These are phyloP conservation scores for Linum usitatissimum DNA, from an alignment of 345 rosid species.

Conservation along the genomic window DNA sequence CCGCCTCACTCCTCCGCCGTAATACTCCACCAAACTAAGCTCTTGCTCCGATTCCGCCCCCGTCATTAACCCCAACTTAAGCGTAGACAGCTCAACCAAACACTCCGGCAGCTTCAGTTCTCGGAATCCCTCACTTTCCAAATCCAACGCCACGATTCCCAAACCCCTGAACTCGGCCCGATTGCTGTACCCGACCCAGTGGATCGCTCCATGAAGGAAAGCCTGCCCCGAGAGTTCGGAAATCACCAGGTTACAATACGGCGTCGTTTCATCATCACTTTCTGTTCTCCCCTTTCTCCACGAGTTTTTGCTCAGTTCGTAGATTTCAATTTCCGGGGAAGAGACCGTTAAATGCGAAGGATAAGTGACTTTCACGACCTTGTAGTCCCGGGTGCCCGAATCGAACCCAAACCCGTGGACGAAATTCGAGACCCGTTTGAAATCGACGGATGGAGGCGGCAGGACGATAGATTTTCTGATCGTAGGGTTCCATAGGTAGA, in stretches of 20 bases:
- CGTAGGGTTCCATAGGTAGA: no score
- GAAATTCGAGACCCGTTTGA: no score
- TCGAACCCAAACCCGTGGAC: slow-evolving; percentile 10
- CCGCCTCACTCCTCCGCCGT: no score
- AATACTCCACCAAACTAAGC: no score
- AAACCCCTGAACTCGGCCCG: not conserved
- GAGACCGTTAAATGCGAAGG: not conserved
- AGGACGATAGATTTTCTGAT: no score
- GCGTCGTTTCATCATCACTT: not conserved
- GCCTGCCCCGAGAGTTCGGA: slow-evolving; percentile 17
- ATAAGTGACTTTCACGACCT: slow-evolving; percentile 25
- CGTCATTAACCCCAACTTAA: no score
- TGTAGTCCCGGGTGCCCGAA: slow-evolving; percentile 12
- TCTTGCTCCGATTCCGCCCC: no score
- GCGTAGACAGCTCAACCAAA: not conserved
- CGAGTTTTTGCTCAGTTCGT: slow-evolving; percentile 7
- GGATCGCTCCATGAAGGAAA: slow-evolving; percentile 21
- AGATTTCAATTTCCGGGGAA: slow-evolving; percentile 21
- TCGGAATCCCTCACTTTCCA: slow-evolving; percentile 18
- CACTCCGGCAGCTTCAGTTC: slow-evolving; percentile 23
- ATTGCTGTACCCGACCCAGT: slow-evolving; percentile 28
- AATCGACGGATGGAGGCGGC: no score
- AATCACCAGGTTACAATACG: slow-evolving; percentile 6
- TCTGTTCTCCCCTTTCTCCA: slow-evolving; percentile 21
- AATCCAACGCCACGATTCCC: slow-evolving; percentile 14